A percentile compares a stretch with the other conserved stretches of the same genome.
Evolutionary conservation across 352 stramenopile species (phyloP).

Genomic region (Globisporangium nunn): DNA sequence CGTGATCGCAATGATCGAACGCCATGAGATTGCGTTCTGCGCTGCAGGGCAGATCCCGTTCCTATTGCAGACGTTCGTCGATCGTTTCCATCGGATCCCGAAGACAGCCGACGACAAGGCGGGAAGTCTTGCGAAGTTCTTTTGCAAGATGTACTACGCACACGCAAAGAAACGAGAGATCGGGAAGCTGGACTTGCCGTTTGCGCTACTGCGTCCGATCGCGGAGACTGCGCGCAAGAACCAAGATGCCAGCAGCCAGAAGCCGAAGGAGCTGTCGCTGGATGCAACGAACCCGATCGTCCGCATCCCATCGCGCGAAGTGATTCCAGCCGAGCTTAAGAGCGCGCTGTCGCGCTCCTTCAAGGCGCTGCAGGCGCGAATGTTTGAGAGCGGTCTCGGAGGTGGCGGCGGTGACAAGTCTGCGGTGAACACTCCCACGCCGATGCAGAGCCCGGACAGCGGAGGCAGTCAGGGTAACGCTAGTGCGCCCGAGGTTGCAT

Average conservation of each 20-base stretch:
- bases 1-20: slow-evolving; percentile 74
- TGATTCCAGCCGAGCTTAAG: slow-evolving; percentile 65
- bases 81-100: slow-evolving; percentile 68
- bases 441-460: slow-evolving; percentile 57
- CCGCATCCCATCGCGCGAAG: slow-evolving; percentile 67
- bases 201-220: slow-evolving; percentile 64
- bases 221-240: slow-evolving; percentile 78
- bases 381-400: slow-evolving; percentile 39
- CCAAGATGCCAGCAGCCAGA: slow-evolving; percentile 60
- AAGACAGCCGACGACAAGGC: slow-evolving; percentile 67
- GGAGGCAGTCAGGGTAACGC: slow-evolving; percentile 28
- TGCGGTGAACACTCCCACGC: slow-evolving; percentile 31
- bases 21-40: slow-evolving; percentile 78
- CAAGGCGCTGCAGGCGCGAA: slow-evolving; percentile 63
- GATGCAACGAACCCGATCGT: slow-evolving; percentile 70
- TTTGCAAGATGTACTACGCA: slow-evolving; percentile 79
- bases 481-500: slow-evolving; percentile 22
- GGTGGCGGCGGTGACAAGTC: slow-evolving; percentile 38
- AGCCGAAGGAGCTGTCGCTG: slow-evolving; percentile 64
- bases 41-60: slow-evolving; percentile 76
- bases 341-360: slow-evolving; percentile 61
- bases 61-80: slow-evolving; percentile 75
- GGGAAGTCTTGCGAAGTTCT: slow-evolving; percentile 70
- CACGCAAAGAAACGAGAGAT: slow-evolving; percentile 83
- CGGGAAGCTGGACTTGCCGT: slow-evolving; percentile 64